Evolutionary conservation across 345 rosid species (phyloP).

Genomic region (Brassica cretica): DNA sequence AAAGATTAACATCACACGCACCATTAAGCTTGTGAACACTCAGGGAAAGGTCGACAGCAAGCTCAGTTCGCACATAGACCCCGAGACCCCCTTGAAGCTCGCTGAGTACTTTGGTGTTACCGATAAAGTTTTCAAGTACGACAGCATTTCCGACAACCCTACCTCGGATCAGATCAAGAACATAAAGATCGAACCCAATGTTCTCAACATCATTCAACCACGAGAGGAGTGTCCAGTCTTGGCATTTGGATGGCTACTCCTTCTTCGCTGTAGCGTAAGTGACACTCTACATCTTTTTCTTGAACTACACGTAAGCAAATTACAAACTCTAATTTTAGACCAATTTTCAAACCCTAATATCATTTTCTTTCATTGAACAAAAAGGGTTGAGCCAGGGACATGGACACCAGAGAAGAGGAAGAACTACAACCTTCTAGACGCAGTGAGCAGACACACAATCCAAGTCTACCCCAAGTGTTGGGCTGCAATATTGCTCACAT

Average conservation of each 20-base stretch:
- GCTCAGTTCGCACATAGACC: slow-evolving; percentile 56
- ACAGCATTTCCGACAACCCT: slow-evolving; percentile 47
- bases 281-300: slow-evolving; percentile 1
- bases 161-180: slow-evolving; percentile 20
- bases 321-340: neutral
- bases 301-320: neutral
- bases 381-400: slow-evolving; percentile 71
- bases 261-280: slow-evolving; percentile 86
- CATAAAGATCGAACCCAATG: slow-evolving; percentile 46
- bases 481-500: slow-evolving; percentile 75
- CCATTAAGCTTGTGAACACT: slow-evolving; percentile 57
- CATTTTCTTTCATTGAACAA: neutral
- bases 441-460: slow-evolving; percentile 77
- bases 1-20: slow-evolving; percentile 60
- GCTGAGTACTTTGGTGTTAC: slow-evolving; percentile 57
- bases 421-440: slow-evolving; percentile 74
- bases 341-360: neutral
- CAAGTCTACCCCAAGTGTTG: slow-evolving; percentile 85
- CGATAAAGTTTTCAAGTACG: slow-evolving; percentile 59
- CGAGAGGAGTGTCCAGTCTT: slow-evolving; percentile 67
- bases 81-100: slow-evolving; percentile 60
- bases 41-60: slow-evolving; percentile 45
- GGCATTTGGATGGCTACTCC: slow-evolving; percentile 68
- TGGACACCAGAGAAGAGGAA: slow-evolving; percentile 83
- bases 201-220: slow-evolving; percentile 61